A percentile compares a stretch with the other conserved stretches of the same genome.
Evolutionary conservation across 257 asterid species (phyloP).

Genomic region (Nicotiana tabacum): DNA sequence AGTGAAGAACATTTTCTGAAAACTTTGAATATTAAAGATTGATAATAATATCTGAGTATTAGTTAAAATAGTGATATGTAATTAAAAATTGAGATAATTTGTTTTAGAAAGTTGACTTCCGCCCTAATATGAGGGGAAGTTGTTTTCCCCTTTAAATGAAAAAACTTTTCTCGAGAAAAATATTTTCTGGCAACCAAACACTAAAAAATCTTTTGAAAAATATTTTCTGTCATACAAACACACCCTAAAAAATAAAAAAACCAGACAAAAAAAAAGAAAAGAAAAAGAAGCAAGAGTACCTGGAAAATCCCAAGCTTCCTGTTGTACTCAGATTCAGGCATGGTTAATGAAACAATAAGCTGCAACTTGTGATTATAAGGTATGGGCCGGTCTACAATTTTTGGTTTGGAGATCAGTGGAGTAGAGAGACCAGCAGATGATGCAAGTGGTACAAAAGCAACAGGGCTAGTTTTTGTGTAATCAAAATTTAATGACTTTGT

Average conservation of each 20-base stretch:
- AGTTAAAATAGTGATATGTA: too few species aligned
- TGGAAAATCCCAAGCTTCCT: conserved; percentile 60
- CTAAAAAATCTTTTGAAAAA: too few species aligned
- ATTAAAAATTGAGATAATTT: too few species aligned
- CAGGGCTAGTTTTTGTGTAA: conserved; percentile 53
- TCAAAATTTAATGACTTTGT: conserved; percentile 46
- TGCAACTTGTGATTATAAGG: conserved; percentile 39
- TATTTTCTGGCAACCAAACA: too few species aligned
- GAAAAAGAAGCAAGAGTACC: conserved; percentile 23
- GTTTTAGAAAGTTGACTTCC: too few species aligned
- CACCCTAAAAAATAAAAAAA: background rate
- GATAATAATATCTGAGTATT: too few species aligned
- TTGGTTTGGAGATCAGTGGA: conserved; percentile 7
- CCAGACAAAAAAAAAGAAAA: background rate
- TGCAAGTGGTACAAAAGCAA: conserved; percentile 39
- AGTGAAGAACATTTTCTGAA: too few species aligned
- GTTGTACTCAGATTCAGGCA: conserved; percentile 67
- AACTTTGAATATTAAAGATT: too few species aligned
- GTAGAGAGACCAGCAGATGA: conserved; percentile 10
- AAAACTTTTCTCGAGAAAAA: too few species aligned
- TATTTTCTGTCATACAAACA: too few species aligned
- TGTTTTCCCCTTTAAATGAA: too few species aligned
- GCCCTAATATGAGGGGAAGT: too few species aligned
- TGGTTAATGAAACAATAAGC: conserved; percentile 41
- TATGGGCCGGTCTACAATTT: conserved; percentile 12